phyloP scores from a whole-genome alignment of 371 early-diverging fungal species.

The Conidiobolus incongruus region DNA sequence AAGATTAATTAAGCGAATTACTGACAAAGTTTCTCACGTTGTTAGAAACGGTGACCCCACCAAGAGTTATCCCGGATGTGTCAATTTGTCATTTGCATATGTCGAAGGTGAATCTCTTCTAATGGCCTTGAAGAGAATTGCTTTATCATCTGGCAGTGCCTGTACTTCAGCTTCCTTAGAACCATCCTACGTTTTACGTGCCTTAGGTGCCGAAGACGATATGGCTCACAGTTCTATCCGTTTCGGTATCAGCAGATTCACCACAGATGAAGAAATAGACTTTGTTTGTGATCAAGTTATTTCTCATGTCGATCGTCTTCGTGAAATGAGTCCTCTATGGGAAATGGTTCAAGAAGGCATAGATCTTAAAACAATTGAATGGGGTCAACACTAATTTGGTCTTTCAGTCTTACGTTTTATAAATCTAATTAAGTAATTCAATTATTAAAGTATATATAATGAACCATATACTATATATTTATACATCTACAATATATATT shows the following conservation, averaged over 20 bases:
- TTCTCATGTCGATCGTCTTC: conserved; percentile 73
- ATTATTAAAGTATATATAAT: no score
- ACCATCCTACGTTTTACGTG: conserved; percentile 96
- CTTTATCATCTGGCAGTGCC: conserved; percentile 94
- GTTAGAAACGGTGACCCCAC: conserved; percentile 76
- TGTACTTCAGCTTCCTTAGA: conserved; percentile 98
- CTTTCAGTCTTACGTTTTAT: no score
- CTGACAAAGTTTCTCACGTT: conserved; percentile 49
- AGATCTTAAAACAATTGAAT: conserved; percentile 78
- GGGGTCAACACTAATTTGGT: conserved; percentile 56
- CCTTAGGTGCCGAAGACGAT: conserved; percentile 96
- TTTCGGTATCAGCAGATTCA: conserved; percentile 97
- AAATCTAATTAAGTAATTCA: no score
- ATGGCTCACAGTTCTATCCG: conserved; percentile 97
- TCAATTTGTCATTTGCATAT: conserved; percentile 98
- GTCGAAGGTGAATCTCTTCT: conserved; percentile 99
- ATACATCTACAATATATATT: no score
- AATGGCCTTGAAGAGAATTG: conserved; percentile 97
- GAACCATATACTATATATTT: no score
- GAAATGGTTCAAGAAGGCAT: conserved; percentile 96
- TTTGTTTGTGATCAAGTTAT: conserved; percentile 68
- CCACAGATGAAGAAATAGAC: conserved; percentile 92
- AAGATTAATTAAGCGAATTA: conserved; percentile 59
- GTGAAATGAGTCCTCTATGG: conserved; percentile 98
- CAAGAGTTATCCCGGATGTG: conserved; percentile 80